Conservation (phyloP, 441 rosid genomes). For the Metrosideros polymorpha region DNA sequence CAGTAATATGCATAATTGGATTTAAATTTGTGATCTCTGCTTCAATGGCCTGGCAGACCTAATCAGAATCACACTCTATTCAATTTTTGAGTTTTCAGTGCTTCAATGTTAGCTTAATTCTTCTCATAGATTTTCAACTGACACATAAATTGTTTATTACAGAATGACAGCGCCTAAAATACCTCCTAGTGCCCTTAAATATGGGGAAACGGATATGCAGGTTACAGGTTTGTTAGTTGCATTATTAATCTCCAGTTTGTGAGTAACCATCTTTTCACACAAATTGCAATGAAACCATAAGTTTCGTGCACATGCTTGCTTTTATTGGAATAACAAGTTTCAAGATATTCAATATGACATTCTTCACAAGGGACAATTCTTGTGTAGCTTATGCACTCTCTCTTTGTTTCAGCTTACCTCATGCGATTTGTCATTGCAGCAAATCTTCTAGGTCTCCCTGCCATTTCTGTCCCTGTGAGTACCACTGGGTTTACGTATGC, state of each 20-base stretch:
- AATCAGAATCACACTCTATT: neutral
- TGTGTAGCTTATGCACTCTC: neutral
- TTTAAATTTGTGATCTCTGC: neutral
- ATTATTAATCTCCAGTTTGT: neutral
- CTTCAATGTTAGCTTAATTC: neutral
- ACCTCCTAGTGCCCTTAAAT: conserved; percentile 59
- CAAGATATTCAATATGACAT: neutral
- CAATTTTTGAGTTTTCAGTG: neutral
- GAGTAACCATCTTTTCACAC: neutral
- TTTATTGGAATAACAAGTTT: neutral
- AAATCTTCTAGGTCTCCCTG: conserved; percentile 81
- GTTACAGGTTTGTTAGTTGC: conserved; percentile 44
- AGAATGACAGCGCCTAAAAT: conserved; percentile 91
- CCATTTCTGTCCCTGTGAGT: conserved; percentile 78
- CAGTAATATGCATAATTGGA: neutral
- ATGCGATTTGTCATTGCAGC: conserved; percentile 58
- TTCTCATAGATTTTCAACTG: neutral
- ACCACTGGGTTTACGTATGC: neutral
- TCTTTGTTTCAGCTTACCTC: conserved; percentile 43
- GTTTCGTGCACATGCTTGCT: neutral
- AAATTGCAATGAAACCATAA: neutral
- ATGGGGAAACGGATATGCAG: conserved; percentile 67
- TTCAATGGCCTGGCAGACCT: neutral
- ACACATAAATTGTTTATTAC: conserved; percentile 1
- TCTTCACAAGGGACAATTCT: neutral